Evolutionary conservation across 2,329 filamentous ascomycete genomes (phyloP).

Genomic region (Aureobasidium sp.): DNA sequence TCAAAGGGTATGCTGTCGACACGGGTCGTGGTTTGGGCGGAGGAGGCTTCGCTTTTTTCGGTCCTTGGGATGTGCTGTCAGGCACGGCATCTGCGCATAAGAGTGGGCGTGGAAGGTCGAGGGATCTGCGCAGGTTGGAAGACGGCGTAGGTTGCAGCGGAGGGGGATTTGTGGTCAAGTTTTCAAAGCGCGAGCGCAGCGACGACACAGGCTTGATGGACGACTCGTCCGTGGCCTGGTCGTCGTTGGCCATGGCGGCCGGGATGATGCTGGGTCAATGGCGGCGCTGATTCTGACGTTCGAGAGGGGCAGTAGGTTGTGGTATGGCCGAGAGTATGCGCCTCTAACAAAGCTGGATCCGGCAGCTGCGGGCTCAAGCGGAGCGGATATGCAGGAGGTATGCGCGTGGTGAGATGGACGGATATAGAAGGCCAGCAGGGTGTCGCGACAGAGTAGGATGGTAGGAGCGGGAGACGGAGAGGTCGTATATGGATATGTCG

Average conservation of each 20-base stretch:
- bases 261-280: neutral
- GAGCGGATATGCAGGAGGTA: neutral
- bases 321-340: neutral
- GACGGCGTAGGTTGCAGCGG: slow-evolving; percentile 6
- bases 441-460: neutral
- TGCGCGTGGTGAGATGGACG: neutral
- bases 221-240: slow-evolving; percentile 53
- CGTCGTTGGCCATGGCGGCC: slow-evolving; percentile 14
- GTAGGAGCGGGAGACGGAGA: neutral
- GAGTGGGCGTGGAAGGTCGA: slow-evolving; percentile 34
- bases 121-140: slow-evolving; percentile 25
- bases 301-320: neutral
- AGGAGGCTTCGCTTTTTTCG: slow-evolving; percentile 28
- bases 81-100: neutral
- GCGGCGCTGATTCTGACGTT: neutral
- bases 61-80: slow-evolving; percentile 27
- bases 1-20: slow-evolving; percentile 41
- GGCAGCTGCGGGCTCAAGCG: neutral
- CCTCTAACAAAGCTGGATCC: neutral
- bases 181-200: slow-evolving; percentile 73
- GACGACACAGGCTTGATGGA: slow-evolving; percentile 80
- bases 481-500: neutral
- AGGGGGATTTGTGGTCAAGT: slow-evolving; percentile 43
- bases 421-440: neutral
- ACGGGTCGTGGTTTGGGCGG: slow-evolving; percentile 36